These are phyloP conservation scores for Eutrema heterophyllum DNA, from an alignment of 345 rosid genomes.

Conservation along the genomic window DNA sequence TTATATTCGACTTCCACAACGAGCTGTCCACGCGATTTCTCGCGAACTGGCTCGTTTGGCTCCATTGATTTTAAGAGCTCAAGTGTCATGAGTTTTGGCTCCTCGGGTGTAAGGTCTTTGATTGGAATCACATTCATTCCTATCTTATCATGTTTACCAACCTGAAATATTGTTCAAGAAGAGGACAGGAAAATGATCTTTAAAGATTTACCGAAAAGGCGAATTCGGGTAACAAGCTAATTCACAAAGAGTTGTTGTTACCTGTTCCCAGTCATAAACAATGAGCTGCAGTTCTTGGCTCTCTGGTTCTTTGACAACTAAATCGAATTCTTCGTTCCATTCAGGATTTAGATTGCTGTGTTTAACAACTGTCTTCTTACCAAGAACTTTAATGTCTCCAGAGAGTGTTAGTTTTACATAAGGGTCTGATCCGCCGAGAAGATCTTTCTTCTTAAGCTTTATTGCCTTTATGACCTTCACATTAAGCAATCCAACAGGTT, in stretches of 20 bases:
- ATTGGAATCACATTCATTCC: conserved; percentile 72
- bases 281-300: conserved; percentile 56
- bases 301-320: conserved; percentile 75
- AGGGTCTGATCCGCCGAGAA: conserved; percentile 88
- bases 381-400: conserved; percentile 67
- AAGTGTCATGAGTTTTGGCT: conserved; percentile 63
- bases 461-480: conserved; percentile 68
- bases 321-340: conserved; percentile 85
- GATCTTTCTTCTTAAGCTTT: conserved; percentile 82
- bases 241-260: conserved; percentile 9
- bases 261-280: conserved; percentile 96
- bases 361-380: conserved; percentile 76
- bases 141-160: conserved; percentile 89
- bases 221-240: not conserved
- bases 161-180: conserved; percentile 31
- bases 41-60: conserved; percentile 58
- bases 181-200: not conserved
- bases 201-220: not conserved
- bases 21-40: conserved; percentile 78
- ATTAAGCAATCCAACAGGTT: conserved; percentile 75
- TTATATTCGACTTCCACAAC: conserved; percentile 59
- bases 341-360: conserved; percentile 85
- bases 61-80: conserved; percentile 76
- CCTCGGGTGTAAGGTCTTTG: conserved; percentile 71
- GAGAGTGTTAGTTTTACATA: conserved; percentile 78